Conservation (phyloP, 768 basidiomycete species). For the Leucosporidium yakuticum region DNA sequence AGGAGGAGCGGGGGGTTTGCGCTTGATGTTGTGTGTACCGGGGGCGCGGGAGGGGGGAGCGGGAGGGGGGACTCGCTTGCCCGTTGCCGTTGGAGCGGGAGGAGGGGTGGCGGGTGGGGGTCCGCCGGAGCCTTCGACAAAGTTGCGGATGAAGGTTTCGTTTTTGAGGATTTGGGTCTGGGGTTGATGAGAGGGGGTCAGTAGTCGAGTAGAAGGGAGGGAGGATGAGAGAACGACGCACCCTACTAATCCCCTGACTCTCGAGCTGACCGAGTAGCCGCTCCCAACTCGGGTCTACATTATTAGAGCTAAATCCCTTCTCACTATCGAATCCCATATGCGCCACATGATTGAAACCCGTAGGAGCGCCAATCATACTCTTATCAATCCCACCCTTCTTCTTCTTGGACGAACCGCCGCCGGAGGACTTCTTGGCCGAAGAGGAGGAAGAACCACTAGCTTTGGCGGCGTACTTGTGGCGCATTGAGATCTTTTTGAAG, state of each 20-base stretch:
- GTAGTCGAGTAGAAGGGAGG: neutral
- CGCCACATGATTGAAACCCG: slow-evolving; percentile 74
- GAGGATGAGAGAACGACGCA: neutral
- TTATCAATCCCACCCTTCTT: slow-evolving; percentile 83
- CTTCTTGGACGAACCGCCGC: slow-evolving; percentile 39
- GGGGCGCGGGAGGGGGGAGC: slow-evolving; percentile 31
- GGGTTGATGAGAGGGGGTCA: neutral
- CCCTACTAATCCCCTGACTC: slow-evolving; percentile 57
- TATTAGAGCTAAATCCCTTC: slow-evolving; percentile 74
- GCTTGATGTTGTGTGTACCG: slow-evolving; percentile 8
- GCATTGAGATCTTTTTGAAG: slow-evolving; percentile 52
- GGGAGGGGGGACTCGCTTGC: slow-evolving; percentile 36
- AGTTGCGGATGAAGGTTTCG: slow-evolving; percentile 83
- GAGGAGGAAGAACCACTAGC: slow-evolving; percentile 6
- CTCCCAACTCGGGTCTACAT: slow-evolving; percentile 87
- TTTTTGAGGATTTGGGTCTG: slow-evolving; percentile 64
- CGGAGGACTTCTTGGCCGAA: neutral
- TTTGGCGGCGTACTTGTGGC: slow-evolving; percentile 32
- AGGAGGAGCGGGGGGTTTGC: slow-evolving; percentile 20
- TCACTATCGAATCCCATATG: slow-evolving; percentile 92
- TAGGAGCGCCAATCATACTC: slow-evolving; percentile 80
- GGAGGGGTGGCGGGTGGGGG: slow-evolving; percentile 39
- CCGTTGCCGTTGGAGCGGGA: slow-evolving; percentile 51
- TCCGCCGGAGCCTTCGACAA: slow-evolving; percentile 54
- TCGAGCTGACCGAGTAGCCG: slow-evolving; percentile 63